Evolutionary conservation across 495 filamentous ascomycete genomes (phyloP).

Genomic region (Talaromyces liani): DNA sequence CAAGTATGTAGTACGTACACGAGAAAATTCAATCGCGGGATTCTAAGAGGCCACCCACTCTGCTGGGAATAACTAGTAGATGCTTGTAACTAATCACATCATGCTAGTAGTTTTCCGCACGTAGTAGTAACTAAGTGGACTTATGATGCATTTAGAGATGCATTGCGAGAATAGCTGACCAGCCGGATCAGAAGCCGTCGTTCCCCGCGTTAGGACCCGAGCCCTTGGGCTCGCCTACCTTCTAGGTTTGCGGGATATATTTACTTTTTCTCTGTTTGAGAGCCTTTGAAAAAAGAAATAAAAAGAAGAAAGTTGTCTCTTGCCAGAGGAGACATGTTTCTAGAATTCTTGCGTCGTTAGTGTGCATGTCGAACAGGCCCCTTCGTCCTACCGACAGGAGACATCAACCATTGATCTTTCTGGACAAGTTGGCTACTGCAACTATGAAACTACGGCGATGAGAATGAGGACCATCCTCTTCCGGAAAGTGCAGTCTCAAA

Average conservation of each 20-base stretch:
- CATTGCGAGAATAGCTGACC: not conserved
- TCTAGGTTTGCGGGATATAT: not conserved
- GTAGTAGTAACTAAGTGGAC: not conserved
- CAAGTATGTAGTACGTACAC: not conserved
- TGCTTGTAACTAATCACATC: not conserved
- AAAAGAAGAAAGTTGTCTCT: not conserved
- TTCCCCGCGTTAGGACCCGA: not conserved
- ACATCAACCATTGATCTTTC: not conserved
- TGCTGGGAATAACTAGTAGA: not conserved
- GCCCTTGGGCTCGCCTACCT: conserved; percentile 1
- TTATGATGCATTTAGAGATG: not conserved
- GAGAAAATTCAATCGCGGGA: not conserved
- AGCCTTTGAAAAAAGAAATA: not conserved
- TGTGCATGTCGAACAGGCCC: not conserved
- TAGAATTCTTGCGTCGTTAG: not conserved
- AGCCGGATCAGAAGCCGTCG: not conserved
- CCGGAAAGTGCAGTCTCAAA: not conserved
- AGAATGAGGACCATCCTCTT: not conserved
- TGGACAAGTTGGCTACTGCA: not conserved
- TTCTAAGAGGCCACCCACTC: not conserved
- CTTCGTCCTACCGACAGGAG: not conserved
- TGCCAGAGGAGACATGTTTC: not conserved
- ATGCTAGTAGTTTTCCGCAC: not conserved
- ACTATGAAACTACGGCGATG: not conserved
- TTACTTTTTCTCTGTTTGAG: not conserved